Evolutionary conservation across 352 stramenopile genomes (phyloP).

Genomic region (Hyaloperonospora arabidopsidis): DNA sequence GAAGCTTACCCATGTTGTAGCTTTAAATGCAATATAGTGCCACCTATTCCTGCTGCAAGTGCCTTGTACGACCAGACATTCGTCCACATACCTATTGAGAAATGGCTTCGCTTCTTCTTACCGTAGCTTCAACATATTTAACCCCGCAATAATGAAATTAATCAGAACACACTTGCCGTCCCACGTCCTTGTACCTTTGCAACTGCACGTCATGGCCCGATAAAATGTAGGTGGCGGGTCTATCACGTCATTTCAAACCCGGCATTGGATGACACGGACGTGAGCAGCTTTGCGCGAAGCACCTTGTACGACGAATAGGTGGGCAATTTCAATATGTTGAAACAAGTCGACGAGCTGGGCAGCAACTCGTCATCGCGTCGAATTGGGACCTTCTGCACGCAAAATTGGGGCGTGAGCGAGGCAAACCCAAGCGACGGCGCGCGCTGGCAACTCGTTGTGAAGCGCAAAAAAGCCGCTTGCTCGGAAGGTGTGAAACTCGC

Average conservation of each 20-base stretch:
- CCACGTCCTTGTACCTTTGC: too few relatives aligned
- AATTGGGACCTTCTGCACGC: conserved; percentile 75
- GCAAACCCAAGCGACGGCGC: conserved; percentile 92
- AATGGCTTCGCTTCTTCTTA: too few relatives aligned
- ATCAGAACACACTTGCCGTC: too few relatives aligned
- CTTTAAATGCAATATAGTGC: too few relatives aligned
- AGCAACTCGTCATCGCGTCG: conserved; percentile 79
- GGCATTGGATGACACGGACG: conserved; percentile 88
- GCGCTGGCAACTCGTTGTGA: conserved; percentile 93
- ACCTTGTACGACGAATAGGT: conserved; percentile 93
- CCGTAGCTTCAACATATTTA: too few relatives aligned
- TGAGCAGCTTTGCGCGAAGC: conserved; percentile 89
- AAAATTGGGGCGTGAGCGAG: conserved; percentile 91
- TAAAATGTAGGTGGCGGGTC: too few relatives aligned
- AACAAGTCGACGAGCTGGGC: conserved; percentile 92
- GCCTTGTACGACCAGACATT: too few relatives aligned
- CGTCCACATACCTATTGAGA: too few relatives aligned
- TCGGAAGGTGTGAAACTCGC: conserved; percentile 77
- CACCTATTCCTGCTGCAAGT: too few relatives aligned
- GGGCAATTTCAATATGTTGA: conserved; percentile 96
- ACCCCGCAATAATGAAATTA: too few relatives aligned
- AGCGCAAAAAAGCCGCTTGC: conserved; percentile 87
- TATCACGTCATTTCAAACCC: conserved; percentile 92
- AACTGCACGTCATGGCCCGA: too few relatives aligned
- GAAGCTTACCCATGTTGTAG: too few relatives aligned